A percentile compares a stretch with the other conserved stretches of the same genome.
Evolutionary conservation across 2,329 filamentous ascomycete species (phyloP).

Genomic region (Monosporascus sp.): DNA sequence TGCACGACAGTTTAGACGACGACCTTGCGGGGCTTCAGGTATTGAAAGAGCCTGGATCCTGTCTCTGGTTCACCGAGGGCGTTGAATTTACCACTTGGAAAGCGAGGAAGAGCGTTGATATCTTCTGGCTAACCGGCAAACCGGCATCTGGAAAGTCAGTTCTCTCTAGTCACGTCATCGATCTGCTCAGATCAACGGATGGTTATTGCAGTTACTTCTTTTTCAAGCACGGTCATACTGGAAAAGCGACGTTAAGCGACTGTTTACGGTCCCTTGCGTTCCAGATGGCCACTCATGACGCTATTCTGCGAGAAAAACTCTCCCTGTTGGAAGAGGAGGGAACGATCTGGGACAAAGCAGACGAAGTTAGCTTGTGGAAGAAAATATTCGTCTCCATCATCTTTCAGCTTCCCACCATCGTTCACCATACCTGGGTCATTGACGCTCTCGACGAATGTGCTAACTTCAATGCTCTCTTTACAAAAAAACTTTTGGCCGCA

Average conservation of each 20-base stretch:
- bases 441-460: constrained; percentile 27
- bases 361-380: constrained; percentile 20
- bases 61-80: constrained; percentile 24
- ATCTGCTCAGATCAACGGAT: constrained; percentile 15
- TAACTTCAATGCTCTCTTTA: constrained; percentile 6
- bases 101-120: constrained; percentile 1
- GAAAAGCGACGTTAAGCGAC: constrained; percentile 16
- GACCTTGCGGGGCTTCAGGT: constrained; percentile 19
- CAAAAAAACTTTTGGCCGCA: too few species aligned
- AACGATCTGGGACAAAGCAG: constrained; percentile 14
- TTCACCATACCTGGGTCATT: constrained; percentile 24
- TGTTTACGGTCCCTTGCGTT: constrained; percentile 23
- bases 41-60: constrained; percentile 23
- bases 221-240: constrained; percentile 19
- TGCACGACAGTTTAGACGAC: constrained; percentile 16
- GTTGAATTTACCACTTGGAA: constrained; percentile 19
- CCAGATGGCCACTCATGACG: constrained; percentile 25
- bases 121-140: constrained; percentile 28
- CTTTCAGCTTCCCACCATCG: constrained; percentile 13
- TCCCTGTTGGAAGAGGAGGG: constrained; percentile 12
- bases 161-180: constrained; percentile 25
- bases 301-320: constrained; percentile 10
- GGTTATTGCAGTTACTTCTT: constrained; percentile 25
- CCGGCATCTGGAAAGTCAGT: constrained; percentile 32
- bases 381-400: constrained; percentile 19